Percentiles rank a stretch among this genome's conserved stretches.
Conservation (phyloP, 2,329 filamentous ascomycete genomes). For the Fusarium globosum region DNA sequence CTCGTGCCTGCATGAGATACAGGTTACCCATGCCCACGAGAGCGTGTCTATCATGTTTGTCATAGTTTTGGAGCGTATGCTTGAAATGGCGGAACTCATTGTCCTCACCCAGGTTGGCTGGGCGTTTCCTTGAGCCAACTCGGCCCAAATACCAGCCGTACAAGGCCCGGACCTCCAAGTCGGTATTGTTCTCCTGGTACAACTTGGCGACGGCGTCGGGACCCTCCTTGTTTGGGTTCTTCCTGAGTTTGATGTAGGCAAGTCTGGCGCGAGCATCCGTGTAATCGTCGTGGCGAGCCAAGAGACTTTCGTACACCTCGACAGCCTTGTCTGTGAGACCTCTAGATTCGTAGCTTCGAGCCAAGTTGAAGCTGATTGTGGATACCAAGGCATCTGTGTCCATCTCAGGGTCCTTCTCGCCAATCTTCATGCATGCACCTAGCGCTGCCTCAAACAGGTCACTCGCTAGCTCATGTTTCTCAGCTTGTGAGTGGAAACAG, state of each 20-base stretch:
- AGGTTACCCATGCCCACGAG: slow-evolving; percentile 97
- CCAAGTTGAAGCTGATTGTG: slow-evolving; percentile 96
- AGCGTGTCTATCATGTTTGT: slow-evolving; percentile 98
- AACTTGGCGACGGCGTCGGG: slow-evolving; percentile 87
- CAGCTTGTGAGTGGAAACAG: slow-evolving; percentile 91
- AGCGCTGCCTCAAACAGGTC: slow-evolving; percentile 94
- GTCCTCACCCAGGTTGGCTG: slow-evolving; percentile 85
- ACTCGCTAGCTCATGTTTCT: slow-evolving; percentile 82
- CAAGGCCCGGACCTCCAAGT: slow-evolving; percentile 90
- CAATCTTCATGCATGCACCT: slow-evolving; percentile 84
- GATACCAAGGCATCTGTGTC: slow-evolving; percentile 94
- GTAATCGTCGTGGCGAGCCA: slow-evolving; percentile 89
- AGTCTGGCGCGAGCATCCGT: slow-evolving; percentile 89
- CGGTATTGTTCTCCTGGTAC: slow-evolving; percentile 83
- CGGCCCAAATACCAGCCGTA: slow-evolving; percentile 97
- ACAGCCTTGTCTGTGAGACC: slow-evolving; percentile 84
- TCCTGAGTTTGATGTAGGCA: slow-evolving; percentile 88
- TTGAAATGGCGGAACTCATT: slow-evolving; percentile 95
- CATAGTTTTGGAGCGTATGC: slow-evolving; percentile 90
- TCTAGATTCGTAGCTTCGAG: slow-evolving; percentile 89
- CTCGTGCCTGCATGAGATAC: slow-evolving; percentile 84
- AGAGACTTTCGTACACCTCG: slow-evolving; percentile 86
- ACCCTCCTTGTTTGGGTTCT: slow-evolving; percentile 84
- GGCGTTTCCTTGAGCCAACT: slow-evolving; percentile 80
- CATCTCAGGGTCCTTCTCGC: slow-evolving; percentile 77